Percentiles rank a stretch among this genome's conserved stretches.
phyloP scores from a whole-genome alignment of 2,329 filamentous ascomycete genomes.

The Endoconidiophora laricicola region DNA sequence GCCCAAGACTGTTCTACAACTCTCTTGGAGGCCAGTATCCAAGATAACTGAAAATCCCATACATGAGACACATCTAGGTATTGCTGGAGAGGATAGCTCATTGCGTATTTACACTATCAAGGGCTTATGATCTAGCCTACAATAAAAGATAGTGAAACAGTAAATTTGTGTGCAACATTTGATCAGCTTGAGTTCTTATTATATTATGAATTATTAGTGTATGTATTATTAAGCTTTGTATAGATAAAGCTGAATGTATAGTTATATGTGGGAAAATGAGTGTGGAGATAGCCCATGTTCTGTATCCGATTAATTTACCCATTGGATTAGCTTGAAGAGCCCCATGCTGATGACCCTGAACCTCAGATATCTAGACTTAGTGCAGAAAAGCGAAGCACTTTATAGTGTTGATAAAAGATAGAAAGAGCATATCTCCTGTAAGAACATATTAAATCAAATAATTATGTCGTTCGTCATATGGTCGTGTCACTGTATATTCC shows the following conservation, averaged over 20 bases:
- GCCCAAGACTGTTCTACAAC: constrained; percentile 47
- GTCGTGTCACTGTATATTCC: neutral
- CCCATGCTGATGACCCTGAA: no score
- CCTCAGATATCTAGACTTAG: no score
- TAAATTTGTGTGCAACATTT: neutral
- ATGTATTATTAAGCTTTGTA: constrained; percentile 5
- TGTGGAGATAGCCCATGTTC: neutral
- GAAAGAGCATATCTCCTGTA: no score
- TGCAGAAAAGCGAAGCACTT: no score
- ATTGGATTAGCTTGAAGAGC: neutral
- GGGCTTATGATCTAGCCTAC: constrained; percentile 11
- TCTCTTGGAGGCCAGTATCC: constrained; percentile 47
- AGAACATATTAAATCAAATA: no score
- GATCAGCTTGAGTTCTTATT: neutral
- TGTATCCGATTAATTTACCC: neutral
- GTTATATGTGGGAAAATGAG: neutral
- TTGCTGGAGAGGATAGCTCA: constrained; percentile 45
- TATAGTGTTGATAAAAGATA: no score
- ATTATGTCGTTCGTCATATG: neutral
- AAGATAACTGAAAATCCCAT: constrained; percentile 7
- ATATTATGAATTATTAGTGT: constrained; percentile 2
- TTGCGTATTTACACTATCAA: constrained; percentile 37
- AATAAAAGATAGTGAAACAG: constrained; percentile 9
- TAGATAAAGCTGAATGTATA: neutral
- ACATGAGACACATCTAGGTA: constrained; percentile 22